Evolutionary conservation across 1,284 basidiomycete genomes (phyloP), one percentile per base, ranked within the genome.

Genomic region (Xanthoconium separans): DNA sequence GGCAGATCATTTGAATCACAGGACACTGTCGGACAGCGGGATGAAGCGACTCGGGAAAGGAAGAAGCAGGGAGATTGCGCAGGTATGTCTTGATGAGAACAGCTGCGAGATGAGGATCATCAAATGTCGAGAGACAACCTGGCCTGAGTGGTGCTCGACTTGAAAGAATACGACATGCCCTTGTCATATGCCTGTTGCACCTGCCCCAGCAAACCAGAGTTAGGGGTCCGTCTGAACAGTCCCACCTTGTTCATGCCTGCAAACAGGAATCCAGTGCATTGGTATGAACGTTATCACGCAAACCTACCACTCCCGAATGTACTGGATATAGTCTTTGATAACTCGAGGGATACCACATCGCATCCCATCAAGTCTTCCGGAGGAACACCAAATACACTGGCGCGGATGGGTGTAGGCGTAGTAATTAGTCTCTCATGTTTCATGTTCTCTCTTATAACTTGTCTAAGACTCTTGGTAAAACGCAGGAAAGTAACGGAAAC

Each of bases 1-100:
- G 72, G 70, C 8, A 80, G 73, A 56, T 87, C 78, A 47, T 70
- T 72, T 8, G 78, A 77, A 82, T 76, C 20, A 66, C 56, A 10
- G 92, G 91, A 70, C 92, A 93, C 51, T 79, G 76, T 36, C 77
- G 77, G 37, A 93, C 84, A 29, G 77, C 51, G 4, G 81, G 74
- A 65, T 93, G 94, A 18, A 86, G 65, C 11, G 65, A 68, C 64
- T 89, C 86, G 0, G 86, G 79, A 60, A 94, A 90, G 16, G 91
- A 71, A 3, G 92, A 87, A 43, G 82, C 77, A 1, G 89, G 89
- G 2, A 94, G 75, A 66, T 91, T 88, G 30, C 89, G 81, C 18
- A 94, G 71, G 64, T 87, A 93, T 65, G 91, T 91, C 75, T 94
- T 94, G 56, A 94, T 73, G 16, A 94, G 76, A 2, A 93, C 91